These are phyloP conservation scores for Sporothrix globosa DNA, from an alignment of 2,329 filamentous ascomycete species.

Conservation along the genomic window DNA sequence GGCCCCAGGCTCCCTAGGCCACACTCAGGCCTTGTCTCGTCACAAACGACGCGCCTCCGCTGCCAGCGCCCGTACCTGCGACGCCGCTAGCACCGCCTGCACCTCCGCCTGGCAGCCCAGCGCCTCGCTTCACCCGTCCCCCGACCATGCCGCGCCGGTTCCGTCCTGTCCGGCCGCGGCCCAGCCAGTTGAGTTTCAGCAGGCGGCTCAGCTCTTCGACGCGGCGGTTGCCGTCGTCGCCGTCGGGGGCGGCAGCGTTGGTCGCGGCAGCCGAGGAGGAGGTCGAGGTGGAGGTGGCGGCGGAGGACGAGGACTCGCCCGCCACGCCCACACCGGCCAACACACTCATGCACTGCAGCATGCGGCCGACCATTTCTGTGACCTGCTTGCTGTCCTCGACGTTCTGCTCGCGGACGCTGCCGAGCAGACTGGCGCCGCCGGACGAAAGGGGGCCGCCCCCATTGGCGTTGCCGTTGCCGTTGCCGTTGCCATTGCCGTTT, in stretches of 20 bases:
- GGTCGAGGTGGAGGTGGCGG: too few species aligned
- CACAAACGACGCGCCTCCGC: slow-evolving; percentile 8
- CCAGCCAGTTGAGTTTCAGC: slow-evolving; percentile 96
- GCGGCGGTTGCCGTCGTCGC: slow-evolving; percentile 73
- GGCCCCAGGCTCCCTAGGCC: slow-evolving; percentile 31
- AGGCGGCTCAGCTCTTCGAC: slow-evolving; percentile 83
- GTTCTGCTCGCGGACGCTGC: slow-evolving; percentile 59
- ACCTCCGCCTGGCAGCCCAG: slow-evolving; percentile 35
- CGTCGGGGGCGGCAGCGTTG: slow-evolving; percentile 55
- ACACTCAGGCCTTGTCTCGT: slow-evolving; percentile 48
- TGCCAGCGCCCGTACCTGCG: background rate
- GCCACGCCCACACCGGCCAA: slow-evolving; percentile 65
- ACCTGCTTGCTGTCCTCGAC: slow-evolving; percentile 74
- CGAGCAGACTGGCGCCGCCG: slow-evolving; percentile 27
- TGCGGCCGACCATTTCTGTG: slow-evolving; percentile 90
- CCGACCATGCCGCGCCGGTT: slow-evolving; percentile 91
- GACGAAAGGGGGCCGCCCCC: slow-evolving; percentile 33
- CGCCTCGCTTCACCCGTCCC: slow-evolving; percentile 55
- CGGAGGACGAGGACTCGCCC: slow-evolving; percentile 39
- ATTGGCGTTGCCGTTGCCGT: background rate
- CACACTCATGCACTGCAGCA: slow-evolving; percentile 95
- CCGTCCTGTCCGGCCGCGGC: slow-evolving; percentile 82
- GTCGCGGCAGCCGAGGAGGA: slow-evolving; percentile 57
- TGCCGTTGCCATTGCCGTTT: background rate
- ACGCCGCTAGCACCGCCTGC: background rate